Base-by-base conservation (phyloP, 139 green algal species). In the Yamagishiella unicocca region DNA sequence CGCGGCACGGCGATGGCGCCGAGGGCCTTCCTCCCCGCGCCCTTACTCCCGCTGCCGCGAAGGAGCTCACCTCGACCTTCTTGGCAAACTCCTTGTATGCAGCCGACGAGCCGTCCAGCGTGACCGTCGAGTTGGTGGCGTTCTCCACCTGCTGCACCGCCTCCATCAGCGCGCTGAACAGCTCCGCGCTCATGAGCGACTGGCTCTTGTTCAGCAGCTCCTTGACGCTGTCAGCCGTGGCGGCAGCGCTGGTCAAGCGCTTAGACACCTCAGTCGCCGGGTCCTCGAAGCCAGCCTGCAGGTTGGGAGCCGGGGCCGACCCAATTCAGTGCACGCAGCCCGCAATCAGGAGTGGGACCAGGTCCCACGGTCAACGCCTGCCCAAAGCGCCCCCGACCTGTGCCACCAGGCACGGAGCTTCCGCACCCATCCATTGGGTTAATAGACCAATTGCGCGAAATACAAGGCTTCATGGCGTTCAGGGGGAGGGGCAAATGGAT, bases 51-150 rank as follows among this genome's bases (percentile, higher is more conserved):
- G n/a, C n/a, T n/a, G n/a, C n/a, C n/a, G n/a, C n/a, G n/a, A n/a
- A n/a, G n/a, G n/a, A n/a, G 14, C 85, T 54, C 77, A 90, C 89
- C 91, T 94, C 88, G 58, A 94, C 89, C 64, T 90, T 92, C 58
- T 86, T 82, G n/a, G 92, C 90, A 67, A 93, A 95, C 87, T 91
- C 89, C 87, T 95, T 95, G 89, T 95, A 95, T 17, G 89, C 90
- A 5, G 84, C 61, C 31, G 72, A 89, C 31, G 42, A 31, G 31
- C 83, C 90, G 68, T 95, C 90, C 62, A 93, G 76, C 4, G 71
- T 70, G 1, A 95, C 83, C 21, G 77, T 79, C 8, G 38, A 79
- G 19, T 84, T 86, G 22, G 83, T 92, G 38, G 92, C 83, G 33
- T 80, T 75, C 92, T 95, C 92, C 12, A 91, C 90, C 42, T 71